Percentiles rank a stretch among this genome's conserved stretches.
These are phyloP conservation scores for Dictyophora rubrovolvata DNA, from an alignment of 768 basidiomycete genomes.

Conservation along the genomic window DNA sequence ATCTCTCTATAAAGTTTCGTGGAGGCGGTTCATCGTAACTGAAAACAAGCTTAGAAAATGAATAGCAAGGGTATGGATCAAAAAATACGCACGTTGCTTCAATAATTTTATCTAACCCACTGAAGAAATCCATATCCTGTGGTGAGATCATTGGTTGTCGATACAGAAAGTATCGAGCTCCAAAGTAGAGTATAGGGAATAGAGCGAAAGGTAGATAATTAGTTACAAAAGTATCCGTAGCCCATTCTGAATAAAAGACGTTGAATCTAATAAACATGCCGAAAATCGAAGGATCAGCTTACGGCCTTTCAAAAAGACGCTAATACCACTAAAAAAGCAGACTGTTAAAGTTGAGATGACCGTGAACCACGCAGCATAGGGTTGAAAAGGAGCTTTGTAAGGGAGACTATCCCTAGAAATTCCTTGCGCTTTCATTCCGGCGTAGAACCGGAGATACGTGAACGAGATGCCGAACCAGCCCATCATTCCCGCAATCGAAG, in stretches of 20 bases:
- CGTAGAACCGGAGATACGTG: constrained; percentile 75
- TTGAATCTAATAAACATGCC: neutral
- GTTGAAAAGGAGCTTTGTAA: constrained; percentile 52
- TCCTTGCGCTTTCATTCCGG: constrained; percentile 75
- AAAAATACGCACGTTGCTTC: constrained; percentile 40
- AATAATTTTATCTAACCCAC: constrained; percentile 59
- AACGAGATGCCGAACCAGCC: constrained; percentile 74
- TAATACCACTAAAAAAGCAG: constrained; percentile 30
- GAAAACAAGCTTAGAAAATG: neutral
- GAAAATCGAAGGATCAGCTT: neutral
- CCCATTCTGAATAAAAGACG: constrained; percentile 9
- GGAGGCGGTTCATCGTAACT: constrained; percentile 60
- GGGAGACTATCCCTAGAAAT: constrained; percentile 64
- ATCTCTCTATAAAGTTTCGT: constrained; percentile 50
- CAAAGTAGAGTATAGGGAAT: constrained; percentile 34
- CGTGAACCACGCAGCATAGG: constrained; percentile 61
- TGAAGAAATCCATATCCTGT: constrained; percentile 78
- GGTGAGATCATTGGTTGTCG: constrained; percentile 32
- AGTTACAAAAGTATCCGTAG: constrained; percentile 12
- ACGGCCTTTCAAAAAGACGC: constrained; percentile 13
- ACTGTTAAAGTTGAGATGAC: constrained; percentile 35
- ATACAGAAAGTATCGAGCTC: constrained; percentile 45
- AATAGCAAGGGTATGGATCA: neutral
- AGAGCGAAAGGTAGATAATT: constrained; percentile 15
- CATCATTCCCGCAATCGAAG: constrained; percentile 48